Evolutionary conservation across 2,329 filamentous ascomycete species (phyloP).

Genomic region (Pyricularia sp.): DNA sequence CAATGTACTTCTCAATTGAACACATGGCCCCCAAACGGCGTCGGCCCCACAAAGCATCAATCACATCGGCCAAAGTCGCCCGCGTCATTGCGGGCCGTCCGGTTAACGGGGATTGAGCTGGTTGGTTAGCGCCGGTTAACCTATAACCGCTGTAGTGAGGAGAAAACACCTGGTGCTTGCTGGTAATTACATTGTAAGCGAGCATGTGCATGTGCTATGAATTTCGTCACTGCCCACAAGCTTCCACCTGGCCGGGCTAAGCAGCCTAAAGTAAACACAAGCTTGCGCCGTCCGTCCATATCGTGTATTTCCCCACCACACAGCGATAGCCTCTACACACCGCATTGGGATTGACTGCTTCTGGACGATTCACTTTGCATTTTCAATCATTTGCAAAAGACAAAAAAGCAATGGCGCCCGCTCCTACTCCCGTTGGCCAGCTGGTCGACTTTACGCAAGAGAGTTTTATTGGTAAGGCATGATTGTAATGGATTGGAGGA

Average conservation of each 20-base stretch:
- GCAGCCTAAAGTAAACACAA: background rate
- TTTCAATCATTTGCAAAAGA: background rate
- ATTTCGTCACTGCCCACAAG: background rate
- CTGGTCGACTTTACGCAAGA: constrained; percentile 53
- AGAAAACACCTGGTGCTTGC: background rate
- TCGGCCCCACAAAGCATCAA: background rate
- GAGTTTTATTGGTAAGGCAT: constrained; percentile 49
- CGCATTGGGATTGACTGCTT: background rate
- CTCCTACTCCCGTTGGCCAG: constrained; percentile 4
- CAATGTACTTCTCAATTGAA: background rate
- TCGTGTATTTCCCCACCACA: background rate
- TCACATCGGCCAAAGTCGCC: background rate
- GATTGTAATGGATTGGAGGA: background rate
- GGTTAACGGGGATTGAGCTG: background rate
- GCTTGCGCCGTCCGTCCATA: background rate
- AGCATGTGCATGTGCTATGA: background rate
- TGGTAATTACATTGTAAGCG: background rate
- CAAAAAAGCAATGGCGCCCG: background rate
- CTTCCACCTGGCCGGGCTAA: background rate
- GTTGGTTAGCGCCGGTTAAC: background rate
- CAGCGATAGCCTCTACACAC: background rate
- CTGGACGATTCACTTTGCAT: background rate
- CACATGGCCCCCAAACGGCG: background rate
- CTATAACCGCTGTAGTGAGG: background rate
- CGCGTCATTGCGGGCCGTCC: background rate